A percentile compares a stretch with the other conserved stretches of the same genome.
Evolutionary conservation across 352 stramenopile genomes (phyloP).

Genomic region (Phytophthora citrophthora): DNA sequence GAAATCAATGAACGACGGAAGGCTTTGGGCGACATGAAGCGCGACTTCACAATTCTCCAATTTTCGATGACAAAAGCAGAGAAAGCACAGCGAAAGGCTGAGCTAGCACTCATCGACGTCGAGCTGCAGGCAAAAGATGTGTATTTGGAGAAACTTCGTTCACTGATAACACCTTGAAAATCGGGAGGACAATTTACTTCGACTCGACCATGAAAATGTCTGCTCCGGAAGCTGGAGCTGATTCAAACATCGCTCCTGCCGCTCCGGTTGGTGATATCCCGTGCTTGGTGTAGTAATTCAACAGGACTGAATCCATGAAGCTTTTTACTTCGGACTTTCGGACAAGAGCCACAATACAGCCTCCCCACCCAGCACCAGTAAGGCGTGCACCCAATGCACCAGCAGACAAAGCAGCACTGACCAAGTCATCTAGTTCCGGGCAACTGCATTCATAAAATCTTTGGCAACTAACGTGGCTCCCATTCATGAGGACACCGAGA

Average conservation of each 20-base stretch:
- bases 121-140: constrained; percentile 74
- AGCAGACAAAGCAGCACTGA: constrained; percentile 41
- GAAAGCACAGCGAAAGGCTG: constrained; percentile 53
- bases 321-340: constrained; percentile 31
- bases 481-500: constrained; percentile 75
- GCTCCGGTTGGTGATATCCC: constrained; percentile 14
- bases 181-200: not conserved
- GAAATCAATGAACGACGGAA: constrained; percentile 57
- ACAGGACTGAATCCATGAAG: constrained; percentile 48
- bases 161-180: constrained; percentile 37
- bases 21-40: constrained; percentile 37
- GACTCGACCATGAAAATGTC: constrained; percentile 32
- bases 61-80: constrained; percentile 54
- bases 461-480: constrained; percentile 70
- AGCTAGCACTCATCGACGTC: constrained; percentile 73
- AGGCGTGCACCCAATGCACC: constrained; percentile 75
- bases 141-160: constrained; percentile 67
- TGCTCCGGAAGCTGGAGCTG: constrained; percentile 31
- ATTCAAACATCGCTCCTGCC: constrained; percentile 42
- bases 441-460: constrained; percentile 83
- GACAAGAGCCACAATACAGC: constrained; percentile 74
- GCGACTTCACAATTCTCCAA: constrained; percentile 57
- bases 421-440: constrained; percentile 70
- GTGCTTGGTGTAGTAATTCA: constrained; percentile 43
- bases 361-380: constrained; percentile 86